These are phyloP conservation scores for Tephrocybe sp. DNA, from an alignment of 768 basidiomycete genomes.

Conservation along the genomic window DNA sequence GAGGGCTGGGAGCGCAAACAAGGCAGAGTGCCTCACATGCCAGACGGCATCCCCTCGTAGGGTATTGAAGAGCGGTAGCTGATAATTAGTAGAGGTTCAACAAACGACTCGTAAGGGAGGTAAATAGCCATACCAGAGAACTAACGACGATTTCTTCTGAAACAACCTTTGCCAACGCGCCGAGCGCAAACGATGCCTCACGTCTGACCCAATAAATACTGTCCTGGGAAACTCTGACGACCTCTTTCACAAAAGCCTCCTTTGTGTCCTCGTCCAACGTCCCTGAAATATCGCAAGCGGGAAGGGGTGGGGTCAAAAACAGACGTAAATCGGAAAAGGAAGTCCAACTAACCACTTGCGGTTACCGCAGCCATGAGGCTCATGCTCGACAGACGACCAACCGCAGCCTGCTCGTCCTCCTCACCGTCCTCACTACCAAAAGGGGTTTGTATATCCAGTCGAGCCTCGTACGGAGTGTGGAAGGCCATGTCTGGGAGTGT, in stretches of 20 bases:
- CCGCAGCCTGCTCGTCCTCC: constrained; percentile 70
- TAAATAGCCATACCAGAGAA: constrained; percentile 52
- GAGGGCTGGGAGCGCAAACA: constrained; percentile 83
- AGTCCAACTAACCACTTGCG: constrained; percentile 60
- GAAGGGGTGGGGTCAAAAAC: constrained; percentile 5
- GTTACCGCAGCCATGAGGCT: constrained; percentile 87
- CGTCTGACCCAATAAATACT: constrained; percentile 76
- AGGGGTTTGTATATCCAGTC: constrained; percentile 1
- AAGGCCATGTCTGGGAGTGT: background rate
- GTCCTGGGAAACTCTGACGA: constrained; percentile 66
- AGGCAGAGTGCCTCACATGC: constrained; percentile 86
- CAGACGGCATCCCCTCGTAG: constrained; percentile 69
- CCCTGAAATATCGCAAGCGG: constrained; percentile 34
- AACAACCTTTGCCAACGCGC: constrained; percentile 84
- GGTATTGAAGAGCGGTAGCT: constrained; percentile 81
- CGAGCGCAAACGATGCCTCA: constrained; percentile 87
- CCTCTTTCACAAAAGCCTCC: constrained; percentile 68
- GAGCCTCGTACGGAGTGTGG: constrained; percentile 1
- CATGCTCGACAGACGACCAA: constrained; percentile 90
- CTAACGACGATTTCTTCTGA: constrained; percentile 68
- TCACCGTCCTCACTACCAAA: constrained; percentile 29
- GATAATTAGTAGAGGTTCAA: constrained; percentile 12
- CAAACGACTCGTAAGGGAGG: background rate
- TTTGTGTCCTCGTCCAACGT: constrained; percentile 56
- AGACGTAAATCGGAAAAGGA: constrained; percentile 2